Base-by-base conservation (phyloP, 2,329 filamentous ascomycete species). In the Sarocladium brachiariae region DNA sequence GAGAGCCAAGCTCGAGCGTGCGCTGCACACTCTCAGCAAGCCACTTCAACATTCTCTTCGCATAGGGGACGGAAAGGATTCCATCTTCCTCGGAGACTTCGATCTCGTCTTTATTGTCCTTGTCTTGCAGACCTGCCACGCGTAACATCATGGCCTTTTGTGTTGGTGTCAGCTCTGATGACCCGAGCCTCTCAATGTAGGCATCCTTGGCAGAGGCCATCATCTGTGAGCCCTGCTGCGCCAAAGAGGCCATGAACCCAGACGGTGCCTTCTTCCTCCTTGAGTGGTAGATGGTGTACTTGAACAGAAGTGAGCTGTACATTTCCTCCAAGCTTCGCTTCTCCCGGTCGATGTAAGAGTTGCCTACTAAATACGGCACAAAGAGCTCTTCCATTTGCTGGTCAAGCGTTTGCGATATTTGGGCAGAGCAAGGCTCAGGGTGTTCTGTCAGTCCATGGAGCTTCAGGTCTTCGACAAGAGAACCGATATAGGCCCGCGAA, bases 21-120 rank as follows among this genome's bases (percentile, higher is more conserved):
- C 93, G 79, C 34, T 93, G 87, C 21, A 99, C 92, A 55, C 89
- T 90, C 72, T 99, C 93, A 2, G 93, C 93, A 35, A 99, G 74
- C 93, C 93, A 99, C 64, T 89, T 95, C 53, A 99, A 78, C 91
- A 99, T 99, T 52, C 93, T 81, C 70, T 97, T 97, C n/a, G 91
- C 89, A 64, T 87, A 90, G n/a, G 82, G 75, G 4, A 95, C 75
- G 57, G 84, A 92, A 23, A 97, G 73, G 51, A 83, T 76, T 30
- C 93, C 93, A 61, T 99, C 92, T 62, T 92, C 84, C 53, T 97
- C 93, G 0, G 86, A 84, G 27, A 97, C 87, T 63, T 95, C 91
- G 52, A 95, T 89, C 49, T 96, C 91, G 57, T 87, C 86, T 65
- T 89, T 87, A 61, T 86, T 84, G 51, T 82, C 83, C 56, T 79